A percentile compares a stretch with the other conserved stretches of the same genome.
Evolutionary conservation across 2,329 filamentous ascomycete genomes (phyloP).

Genomic region (Lachnellula arida): DNA sequence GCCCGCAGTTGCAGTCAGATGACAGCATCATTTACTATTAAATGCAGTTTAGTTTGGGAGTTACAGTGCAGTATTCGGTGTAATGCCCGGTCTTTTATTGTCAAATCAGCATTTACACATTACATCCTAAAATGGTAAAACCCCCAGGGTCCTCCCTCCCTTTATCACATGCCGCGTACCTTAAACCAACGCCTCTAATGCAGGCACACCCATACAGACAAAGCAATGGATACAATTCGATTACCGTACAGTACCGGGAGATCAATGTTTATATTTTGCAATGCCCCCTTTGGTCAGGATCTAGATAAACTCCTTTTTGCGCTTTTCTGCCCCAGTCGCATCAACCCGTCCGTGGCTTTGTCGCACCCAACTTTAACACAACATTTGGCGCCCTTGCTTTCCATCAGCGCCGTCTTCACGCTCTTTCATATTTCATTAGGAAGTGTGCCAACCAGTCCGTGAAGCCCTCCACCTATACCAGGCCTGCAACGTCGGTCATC

Average conservation of each 20-base stretch:
- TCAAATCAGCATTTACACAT: not conserved
- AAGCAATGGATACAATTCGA: not conserved
- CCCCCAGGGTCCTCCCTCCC: too few species aligned
- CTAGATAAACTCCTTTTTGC: constrained; percentile 29
- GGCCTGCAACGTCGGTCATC: too few species aligned
- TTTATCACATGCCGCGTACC: not conserved
- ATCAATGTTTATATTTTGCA: constrained; percentile 2
- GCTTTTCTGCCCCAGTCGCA: constrained; percentile 27
- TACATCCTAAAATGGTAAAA: not conserved
- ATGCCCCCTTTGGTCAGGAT: constrained; percentile 13
- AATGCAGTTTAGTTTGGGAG: too few species aligned
- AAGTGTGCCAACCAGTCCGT: constrained; percentile 9
- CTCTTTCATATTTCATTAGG: constrained; percentile 16
- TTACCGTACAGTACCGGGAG: not conserved
- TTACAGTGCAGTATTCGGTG: not conserved
- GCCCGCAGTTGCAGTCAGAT: not conserved
- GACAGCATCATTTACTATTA: not conserved
- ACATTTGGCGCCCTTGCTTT: constrained; percentile 17
- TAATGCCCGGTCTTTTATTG: not conserved
- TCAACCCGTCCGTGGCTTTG: constrained; percentile 9
- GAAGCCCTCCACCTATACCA: constrained; percentile 1
- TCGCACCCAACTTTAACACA: constrained; percentile 13
- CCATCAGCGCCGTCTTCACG: constrained; percentile 9
- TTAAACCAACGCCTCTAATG: not conserved
- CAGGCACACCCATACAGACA: not conserved